Percentiles rank a stretch among this genome's conserved stretches.
Evolutionary conservation across 176 grass and related monocot species (phyloP).

Genomic region (Aegilops sharonensis): DNA sequence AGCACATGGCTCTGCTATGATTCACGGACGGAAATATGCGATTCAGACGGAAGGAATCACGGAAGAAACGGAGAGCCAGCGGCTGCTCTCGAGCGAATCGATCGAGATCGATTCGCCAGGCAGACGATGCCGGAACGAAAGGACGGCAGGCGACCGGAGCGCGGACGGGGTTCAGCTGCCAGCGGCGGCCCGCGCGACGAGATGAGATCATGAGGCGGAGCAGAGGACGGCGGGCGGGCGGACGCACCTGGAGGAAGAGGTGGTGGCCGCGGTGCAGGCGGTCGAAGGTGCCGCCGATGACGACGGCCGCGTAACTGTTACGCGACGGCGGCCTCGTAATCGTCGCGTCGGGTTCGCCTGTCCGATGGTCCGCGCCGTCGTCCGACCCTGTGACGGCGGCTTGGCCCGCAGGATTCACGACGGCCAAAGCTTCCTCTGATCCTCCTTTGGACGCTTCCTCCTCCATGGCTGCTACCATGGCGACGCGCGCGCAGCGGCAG

Average conservation of each 20-base stretch:
- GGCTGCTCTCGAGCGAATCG: not conserved
- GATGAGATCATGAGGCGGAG: not conserved
- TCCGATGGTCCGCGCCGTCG: not conserved
- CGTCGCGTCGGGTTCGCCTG: not conserved
- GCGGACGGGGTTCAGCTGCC: not conserved
- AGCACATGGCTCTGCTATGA: not conserved
- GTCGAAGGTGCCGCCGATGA: slow-evolving; percentile 93
- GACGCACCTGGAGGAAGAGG: slow-evolving; percentile 70
- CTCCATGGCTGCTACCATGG: not conserved
- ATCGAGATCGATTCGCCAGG: too few relatives aligned
- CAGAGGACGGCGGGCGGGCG: not conserved
- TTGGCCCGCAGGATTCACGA: not conserved
- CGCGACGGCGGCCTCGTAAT: not conserved
- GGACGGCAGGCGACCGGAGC: not conserved
- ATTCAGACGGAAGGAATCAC: not conserved
- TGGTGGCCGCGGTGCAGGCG: slow-evolving; percentile 82
- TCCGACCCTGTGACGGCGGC: not conserved
- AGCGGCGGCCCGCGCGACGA: not conserved
- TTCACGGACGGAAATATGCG: not conserved
- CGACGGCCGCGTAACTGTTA: slow-evolving; percentile 42
- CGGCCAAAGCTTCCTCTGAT: not conserved
- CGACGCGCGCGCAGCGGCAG: not conserved
- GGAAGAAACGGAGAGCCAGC: not conserved
- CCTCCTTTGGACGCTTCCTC: not conserved
- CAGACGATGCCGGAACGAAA: not conserved